Conservation (phyloP, 2,329 filamentous ascomycete species). For the Phaeosphaeriaceae sp. region DNA sequence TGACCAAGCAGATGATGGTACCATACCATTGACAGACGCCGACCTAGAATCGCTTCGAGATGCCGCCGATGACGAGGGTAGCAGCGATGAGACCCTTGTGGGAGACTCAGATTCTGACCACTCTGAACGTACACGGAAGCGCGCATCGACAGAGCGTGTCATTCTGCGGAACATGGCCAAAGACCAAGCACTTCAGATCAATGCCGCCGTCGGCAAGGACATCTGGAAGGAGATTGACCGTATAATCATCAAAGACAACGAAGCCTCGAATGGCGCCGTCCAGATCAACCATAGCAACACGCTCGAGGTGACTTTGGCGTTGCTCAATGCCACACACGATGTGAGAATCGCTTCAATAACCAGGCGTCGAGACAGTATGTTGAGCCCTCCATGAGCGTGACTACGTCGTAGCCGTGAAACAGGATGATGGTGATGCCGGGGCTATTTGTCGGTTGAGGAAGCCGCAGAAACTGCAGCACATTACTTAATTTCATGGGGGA, state of each 20-base stretch:
- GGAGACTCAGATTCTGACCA: slow-evolving; percentile 15
- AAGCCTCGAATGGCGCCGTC: slow-evolving; percentile 12
- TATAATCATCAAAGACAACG: slow-evolving; percentile 22
- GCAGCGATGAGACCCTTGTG: slow-evolving; percentile 16
- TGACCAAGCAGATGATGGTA: slow-evolving; percentile 56
- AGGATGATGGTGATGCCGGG: no score
- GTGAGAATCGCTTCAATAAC: background rate
- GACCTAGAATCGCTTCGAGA: slow-evolving; percentile 10
- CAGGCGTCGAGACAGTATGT: background rate
- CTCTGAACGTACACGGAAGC: slow-evolving; percentile 5
- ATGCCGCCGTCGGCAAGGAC: slow-evolving; percentile 20
- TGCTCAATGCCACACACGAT: background rate
- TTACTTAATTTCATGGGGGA: no score
- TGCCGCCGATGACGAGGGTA: slow-evolving; percentile 10
- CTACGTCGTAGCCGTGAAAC: no score
- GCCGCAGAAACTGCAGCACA: no score
- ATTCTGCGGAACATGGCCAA: slow-evolving; percentile 19
- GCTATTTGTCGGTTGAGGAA: no score
- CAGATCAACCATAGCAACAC: slow-evolving; percentile 18
- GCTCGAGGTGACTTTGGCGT: slow-evolving; percentile 2
- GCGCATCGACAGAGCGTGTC: slow-evolving; percentile 13
- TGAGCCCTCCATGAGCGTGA: background rate
- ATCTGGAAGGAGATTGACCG: slow-evolving; percentile 18
- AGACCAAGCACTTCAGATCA: slow-evolving; percentile 24
- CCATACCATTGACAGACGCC: slow-evolving; percentile 26